phyloP scores from a whole-genome alignment of 495 filamentous ascomycete genomes.

The Cryomyces antarcticus region DNA sequence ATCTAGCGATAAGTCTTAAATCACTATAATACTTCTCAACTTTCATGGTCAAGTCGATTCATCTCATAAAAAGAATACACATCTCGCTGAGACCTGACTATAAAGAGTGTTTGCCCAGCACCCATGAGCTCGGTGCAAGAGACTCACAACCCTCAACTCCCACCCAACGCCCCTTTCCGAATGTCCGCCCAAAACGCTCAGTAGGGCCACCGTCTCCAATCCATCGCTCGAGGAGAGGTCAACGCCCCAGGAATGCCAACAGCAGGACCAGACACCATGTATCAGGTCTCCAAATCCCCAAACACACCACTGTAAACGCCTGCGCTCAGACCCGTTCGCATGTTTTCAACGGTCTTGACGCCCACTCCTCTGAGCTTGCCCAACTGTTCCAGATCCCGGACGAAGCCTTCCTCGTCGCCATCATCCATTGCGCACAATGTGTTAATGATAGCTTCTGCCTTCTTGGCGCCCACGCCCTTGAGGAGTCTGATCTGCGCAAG shows the following conservation, averaged over 20 bases:
- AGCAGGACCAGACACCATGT: background rate
- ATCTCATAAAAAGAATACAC: no score
- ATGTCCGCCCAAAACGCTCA: background rate
- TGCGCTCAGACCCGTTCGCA: slow-evolving; percentile 10
- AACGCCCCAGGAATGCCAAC: background rate
- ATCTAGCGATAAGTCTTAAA: no score
- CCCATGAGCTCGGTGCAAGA: no score
- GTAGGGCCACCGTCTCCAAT: background rate
- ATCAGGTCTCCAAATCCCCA: background rate
- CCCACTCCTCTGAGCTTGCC: slow-evolving; percentile 37
- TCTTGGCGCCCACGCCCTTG: slow-evolving; percentile 50
- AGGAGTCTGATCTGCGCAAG: slow-evolving; percentile 41
- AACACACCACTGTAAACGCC: background rate
- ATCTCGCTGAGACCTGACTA: no score
- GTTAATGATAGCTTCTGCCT: slow-evolving; percentile 40
- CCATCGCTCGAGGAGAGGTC: background rate
- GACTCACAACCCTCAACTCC: background rate
- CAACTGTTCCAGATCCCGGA: slow-evolving; percentile 31
- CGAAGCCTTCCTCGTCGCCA: slow-evolving; percentile 20
- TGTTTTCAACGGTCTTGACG: slow-evolving; percentile 34
- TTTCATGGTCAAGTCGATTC: no score
- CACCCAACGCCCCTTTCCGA: background rate
- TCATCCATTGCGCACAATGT: slow-evolving; percentile 27
- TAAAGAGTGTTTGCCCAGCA: no score
- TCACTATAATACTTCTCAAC: no score